Evolutionary conservation across 2,329 filamentous ascomycete genomes (phyloP), one percentile per base, ranked within the genome.

Genomic region (Beauveria asiatica): DNA sequence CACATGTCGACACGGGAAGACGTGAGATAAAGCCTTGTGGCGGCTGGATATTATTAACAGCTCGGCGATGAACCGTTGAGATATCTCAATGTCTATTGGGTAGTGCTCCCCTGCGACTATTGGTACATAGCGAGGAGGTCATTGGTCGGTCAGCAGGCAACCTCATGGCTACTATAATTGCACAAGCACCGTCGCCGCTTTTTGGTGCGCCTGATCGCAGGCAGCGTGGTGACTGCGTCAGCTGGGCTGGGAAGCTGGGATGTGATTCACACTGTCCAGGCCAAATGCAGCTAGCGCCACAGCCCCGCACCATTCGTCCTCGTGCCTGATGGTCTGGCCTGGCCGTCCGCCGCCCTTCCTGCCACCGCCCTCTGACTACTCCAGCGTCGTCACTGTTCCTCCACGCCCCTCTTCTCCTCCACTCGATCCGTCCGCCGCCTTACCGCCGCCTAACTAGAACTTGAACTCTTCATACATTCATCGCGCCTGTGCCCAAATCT

Each of bases 351-450:
- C 52, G 53, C 49, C 57, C 37, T 52, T 41, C 64, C 65, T 66
- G 56, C 50, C 54, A 56, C 56, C 57, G 52, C 62, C 59, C 65
- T 63, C 62, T 64, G 61, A 46, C 62, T 63, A 59, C 60, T 42
- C 51, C 61, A 27, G 59, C 55, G 62, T 60, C 61, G 57, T 62
- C 59, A 62, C 60, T 57, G 60, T 59, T 57, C 62, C 55, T 50
- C 53, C 52, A 53, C 59, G 63, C 65, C 67, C 61, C 65, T 65
- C 66, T 65, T 62, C 62, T 56, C 49, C 30, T 54, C 65, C 66
- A 66, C 64, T 61, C 61, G 65, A 64, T 66, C 65, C 67, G 62
- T 68, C 67, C 61, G 64, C 67, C 62, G 60, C 49, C 63, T 65
- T 66, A 62, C 61, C 50, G 51, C 51, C 58, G 57, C 65, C 64